phyloP scores from a whole-genome alignment of 176 grass and related monocot genomes.

The Eleusine indica region DNA sequence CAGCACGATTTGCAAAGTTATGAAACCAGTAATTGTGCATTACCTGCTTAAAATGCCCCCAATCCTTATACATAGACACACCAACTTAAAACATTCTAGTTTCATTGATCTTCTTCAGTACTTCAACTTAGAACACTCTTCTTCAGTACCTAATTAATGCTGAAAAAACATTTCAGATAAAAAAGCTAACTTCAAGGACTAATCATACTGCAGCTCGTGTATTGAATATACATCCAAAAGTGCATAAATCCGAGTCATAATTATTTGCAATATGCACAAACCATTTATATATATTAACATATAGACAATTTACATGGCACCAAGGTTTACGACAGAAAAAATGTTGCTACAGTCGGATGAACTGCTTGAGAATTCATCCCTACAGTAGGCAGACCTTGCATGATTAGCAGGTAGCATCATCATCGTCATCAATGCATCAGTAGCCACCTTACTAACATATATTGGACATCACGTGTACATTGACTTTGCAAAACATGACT shows the following conservation, averaged over 20 bases:
- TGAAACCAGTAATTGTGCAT: conserved; percentile 19
- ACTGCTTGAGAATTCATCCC: conserved; percentile 42
- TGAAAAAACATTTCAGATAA: conserved; percentile 59
- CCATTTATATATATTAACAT: conserved; percentile 53
- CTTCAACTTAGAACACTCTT: too few species aligned
- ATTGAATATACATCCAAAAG: conserved; percentile 32
- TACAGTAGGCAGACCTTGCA: conserved; percentile 46
- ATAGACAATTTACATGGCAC: conserved; percentile 48
- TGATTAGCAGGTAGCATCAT: conserved; percentile 43
- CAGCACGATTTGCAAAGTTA: conserved; percentile 26
- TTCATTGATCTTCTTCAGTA: conserved; percentile 3
- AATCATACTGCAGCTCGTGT: conserved; percentile 19
- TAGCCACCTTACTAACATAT: conserved; percentile 55
- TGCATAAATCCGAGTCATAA: conserved; percentile 22
- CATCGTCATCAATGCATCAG: conserved; percentile 36
- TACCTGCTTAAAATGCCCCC: neutral
- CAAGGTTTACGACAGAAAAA: conserved; percentile 14
- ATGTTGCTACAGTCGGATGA: conserved; percentile 29
- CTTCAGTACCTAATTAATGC: conserved; percentile 51
- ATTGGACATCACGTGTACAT: conserved; percentile 45
- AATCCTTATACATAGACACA: conserved; percentile 5
- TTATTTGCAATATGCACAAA: conserved; percentile 34
- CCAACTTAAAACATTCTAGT: conserved; percentile 32
- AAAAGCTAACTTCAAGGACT: conserved; percentile 25
- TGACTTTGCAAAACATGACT: conserved; percentile 34